A percentile compares a stretch with the other conserved stretches of the same genome.
phyloP scores from a whole-genome alignment of 2,329 filamentous ascomycete genomes.

The Lecanicillium sp. region DNA sequence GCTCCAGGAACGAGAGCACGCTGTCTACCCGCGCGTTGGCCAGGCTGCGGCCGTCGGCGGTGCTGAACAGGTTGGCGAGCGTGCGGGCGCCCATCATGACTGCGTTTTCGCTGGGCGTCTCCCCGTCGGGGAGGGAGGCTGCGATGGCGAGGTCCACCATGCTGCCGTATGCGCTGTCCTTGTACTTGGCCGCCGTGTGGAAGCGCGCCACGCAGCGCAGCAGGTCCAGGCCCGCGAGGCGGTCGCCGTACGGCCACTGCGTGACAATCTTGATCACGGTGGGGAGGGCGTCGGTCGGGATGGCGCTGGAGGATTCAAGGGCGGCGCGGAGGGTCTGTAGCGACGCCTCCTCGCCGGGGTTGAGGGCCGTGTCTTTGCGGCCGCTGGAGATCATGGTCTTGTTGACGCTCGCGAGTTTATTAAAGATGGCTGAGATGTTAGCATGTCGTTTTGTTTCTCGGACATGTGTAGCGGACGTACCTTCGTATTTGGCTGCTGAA shows the following conservation, averaged over 20 bases:
- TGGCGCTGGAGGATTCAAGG: slow-evolving; percentile 52
- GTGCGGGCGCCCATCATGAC: slow-evolving; percentile 80
- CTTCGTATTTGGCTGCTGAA: slow-evolving; percentile 62
- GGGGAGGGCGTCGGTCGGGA: slow-evolving; percentile 48
- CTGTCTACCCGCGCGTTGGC: slow-evolving; percentile 53
- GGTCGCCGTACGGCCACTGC: slow-evolving; percentile 72
- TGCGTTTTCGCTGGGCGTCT: slow-evolving; percentile 66
- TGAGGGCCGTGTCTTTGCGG: slow-evolving; percentile 67
- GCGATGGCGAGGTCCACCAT: slow-evolving; percentile 51
- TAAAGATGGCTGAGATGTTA: slow-evolving; percentile 56
- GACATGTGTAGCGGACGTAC: slow-evolving; percentile 26
- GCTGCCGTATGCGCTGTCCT: slow-evolving; percentile 46
- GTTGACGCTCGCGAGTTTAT: slow-evolving; percentile 72
- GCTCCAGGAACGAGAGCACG: slow-evolving; percentile 57
- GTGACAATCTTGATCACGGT: slow-evolving; percentile 68
- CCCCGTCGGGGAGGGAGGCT: slow-evolving; percentile 35
- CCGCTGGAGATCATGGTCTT: slow-evolving; percentile 63
- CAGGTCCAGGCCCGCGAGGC: slow-evolving; percentile 79
- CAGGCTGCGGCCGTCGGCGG: slow-evolving; percentile 61
- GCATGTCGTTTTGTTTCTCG: slow-evolving; percentile 14
- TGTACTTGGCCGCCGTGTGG: slow-evolving; percentile 57
- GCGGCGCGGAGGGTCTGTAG: slow-evolving; percentile 57
- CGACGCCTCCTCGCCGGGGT: slow-evolving; percentile 60
- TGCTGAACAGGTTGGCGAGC: slow-evolving; percentile 78
- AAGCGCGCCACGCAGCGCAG: slow-evolving; percentile 74